Evolutionary conservation across 2,329 filamentous ascomycete genomes (phyloP), one percentile per base, ranked within the genome.

Genomic region (Calonectria honghensis): DNA sequence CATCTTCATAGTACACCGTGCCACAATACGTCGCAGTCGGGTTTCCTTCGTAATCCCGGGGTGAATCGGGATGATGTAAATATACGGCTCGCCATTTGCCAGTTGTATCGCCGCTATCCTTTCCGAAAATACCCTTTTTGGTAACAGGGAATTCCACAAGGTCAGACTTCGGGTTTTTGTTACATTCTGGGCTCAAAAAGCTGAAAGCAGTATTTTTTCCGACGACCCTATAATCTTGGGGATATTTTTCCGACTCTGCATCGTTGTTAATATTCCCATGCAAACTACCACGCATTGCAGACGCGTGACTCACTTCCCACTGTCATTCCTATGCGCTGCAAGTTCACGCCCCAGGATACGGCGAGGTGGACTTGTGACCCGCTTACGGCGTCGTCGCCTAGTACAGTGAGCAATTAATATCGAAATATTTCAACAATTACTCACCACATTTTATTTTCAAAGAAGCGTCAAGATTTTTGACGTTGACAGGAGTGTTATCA

Each of bases 11-110:
- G 4, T 63, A 63, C 18, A 63, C 24, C 2, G 57, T 63, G 24
- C 57, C 57, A 41, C 57, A 63, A 29, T 63, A 63, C 10, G 24
- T 63, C 41, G 57, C 57, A 14, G 57, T 63, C 18, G 57, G 57
- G 7, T 31, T 63, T 41, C 57, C 57, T 6, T 63, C 57, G 13
- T 63, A 63, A n/a, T 63, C 57, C 4, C 6, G n/a, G 6, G 35
- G 6, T 9, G 57, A 63, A 45, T 41, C 57, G 6, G 35, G 14
- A 20, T 63, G 14, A n/a, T 63, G 24, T 3, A 63, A 10, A 63
- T 41, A 41, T 7, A 63, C 6, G 14, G 37, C 57, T 7, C 57
- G 57, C 57, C 35, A 63, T 29, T 24, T 63, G 1, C 35, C 37
- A 20, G 24, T 2, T 31, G 39, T 14, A 20, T 41, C 57, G 11